Conservation (phyloP, 805 yeast genomes). For the Saturnispora zaruensis region DNA sequence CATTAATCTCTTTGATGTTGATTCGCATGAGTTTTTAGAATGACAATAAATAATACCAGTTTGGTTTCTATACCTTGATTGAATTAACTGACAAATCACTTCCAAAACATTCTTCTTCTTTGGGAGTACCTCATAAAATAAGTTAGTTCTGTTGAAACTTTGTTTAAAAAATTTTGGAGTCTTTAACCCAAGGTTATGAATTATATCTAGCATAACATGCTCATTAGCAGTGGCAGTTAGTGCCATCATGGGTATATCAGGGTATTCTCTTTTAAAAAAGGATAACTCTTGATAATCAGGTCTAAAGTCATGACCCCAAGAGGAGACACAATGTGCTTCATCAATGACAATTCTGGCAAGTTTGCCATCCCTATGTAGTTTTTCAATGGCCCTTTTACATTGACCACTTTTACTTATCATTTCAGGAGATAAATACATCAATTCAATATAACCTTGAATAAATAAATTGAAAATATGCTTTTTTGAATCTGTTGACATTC, state of each 20-base stretch:
- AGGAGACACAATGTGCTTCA: conserved; percentile 96
- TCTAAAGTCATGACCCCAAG: conserved; percentile 98
- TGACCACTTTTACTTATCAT: conserved; percentile 73
- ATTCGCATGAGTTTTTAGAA: conserved; percentile 83
- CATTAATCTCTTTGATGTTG: conserved; percentile 53
- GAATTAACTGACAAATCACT: conserved; percentile 51
- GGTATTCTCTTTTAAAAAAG: conserved; percentile 62
- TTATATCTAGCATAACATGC: conserved; percentile 77
- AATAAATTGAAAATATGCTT: conserved; percentile 54
- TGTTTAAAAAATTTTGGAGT: conserved; percentile 66
- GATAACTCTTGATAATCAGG: conserved; percentile 87
- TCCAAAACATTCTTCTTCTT: conserved; percentile 51
- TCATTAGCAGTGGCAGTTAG: conserved; percentile 95
- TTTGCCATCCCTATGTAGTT: conserved; percentile 43
- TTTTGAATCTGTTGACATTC: conserved; percentile 55
- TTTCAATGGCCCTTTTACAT: conserved; percentile 54
- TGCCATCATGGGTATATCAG: conserved; percentile 87
- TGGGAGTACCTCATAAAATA: conserved; percentile 66
- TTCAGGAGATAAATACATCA: conserved; percentile 89
- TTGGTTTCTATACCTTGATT: conserved; percentile 39
- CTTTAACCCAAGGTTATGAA: conserved; percentile 60
- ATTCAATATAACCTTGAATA: conserved; percentile 55
- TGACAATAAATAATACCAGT: conserved; percentile 93
- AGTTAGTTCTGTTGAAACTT: conserved; percentile 84
- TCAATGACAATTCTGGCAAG: conserved; percentile 88